Base-by-base conservation (phyloP, 192 early-diverging fungal species). In the Coemansia sp. region DNA sequence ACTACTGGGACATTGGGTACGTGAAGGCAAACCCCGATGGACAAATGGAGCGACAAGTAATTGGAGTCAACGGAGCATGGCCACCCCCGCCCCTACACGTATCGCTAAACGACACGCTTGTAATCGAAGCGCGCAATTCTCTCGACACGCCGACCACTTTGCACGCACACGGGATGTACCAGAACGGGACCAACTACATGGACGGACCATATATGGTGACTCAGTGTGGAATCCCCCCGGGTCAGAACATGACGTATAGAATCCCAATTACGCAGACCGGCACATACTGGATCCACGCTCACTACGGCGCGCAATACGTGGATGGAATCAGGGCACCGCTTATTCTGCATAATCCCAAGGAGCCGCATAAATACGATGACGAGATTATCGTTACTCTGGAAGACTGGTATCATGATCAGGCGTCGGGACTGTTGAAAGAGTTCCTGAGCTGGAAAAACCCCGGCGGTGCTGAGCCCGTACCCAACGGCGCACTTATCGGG, bases 261-360 rank as follows among this genome's bases (percentile, higher is more conserved):
- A 89, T 90, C 62, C 76, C 80, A 7, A 75, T 90, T 46, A 67
- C 70, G 57, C 92, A 95, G 65, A 85, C 85, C 19, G 94, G 94
- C 44, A 94, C 92, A 12, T 94, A 89, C 80, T 96, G 94, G 94
- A 87, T 90, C 62, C 93, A 94, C 68, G 77, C 87, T 46, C 93
- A 94, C 70, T 86, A 68, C 67, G 72, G 71, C 37, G 86, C 83
- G 10, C 91, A 94, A 76, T 95, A 95, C 76, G 89, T 92, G 42
- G 93, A 95, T 63, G 94, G 93, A 41, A 78, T 94, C 55, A 86
- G 90, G 36, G 84, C 86, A 3, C 87, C 94, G 6, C 61, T 95
- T 12, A 87, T 93, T 42, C 74, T 95, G 31, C 80, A 92, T 62
- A 81, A 88, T 67, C 85, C 81, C 34, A 31, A 75, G 23, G 68